Evolutionary conservation across 352 stramenopile species (phyloP).

Genomic region (Globisporangium ultimum): DNA sequence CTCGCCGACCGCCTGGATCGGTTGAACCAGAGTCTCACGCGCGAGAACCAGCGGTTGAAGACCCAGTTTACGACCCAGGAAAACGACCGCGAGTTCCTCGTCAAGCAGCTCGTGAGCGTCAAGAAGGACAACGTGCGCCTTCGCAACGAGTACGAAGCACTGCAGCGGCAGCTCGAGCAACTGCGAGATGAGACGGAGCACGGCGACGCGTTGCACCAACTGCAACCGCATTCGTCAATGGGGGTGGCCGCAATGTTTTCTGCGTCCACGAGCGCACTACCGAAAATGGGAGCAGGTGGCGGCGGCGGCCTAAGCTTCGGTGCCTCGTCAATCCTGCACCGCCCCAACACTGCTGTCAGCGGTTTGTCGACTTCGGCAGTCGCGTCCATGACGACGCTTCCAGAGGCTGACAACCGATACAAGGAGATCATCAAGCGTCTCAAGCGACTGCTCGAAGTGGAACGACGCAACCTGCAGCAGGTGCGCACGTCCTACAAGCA

Average conservation of each 20-base stretch:
- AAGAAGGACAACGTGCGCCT: constrained; percentile 91
- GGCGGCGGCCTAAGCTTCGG: not conserved
- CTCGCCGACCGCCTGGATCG: constrained; percentile 87
- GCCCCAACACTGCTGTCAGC: constrained; percentile 20
- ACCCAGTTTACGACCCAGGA: constrained; percentile 91
- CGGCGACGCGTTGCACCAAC: not conserved
- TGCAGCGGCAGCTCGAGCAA: constrained; percentile 55
- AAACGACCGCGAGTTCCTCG: constrained; percentile 92
- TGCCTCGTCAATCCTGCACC: constrained; percentile 12
- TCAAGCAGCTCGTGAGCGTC: constrained; percentile 88
- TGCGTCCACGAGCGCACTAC: constrained; percentile 39
- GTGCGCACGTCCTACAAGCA: constrained; percentile 67
- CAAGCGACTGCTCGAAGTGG: constrained; percentile 86
- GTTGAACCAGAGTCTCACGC: constrained; percentile 86
- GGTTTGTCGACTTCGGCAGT: constrained; percentile 3
- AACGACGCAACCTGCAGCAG: constrained; percentile 76
- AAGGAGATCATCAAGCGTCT: constrained; percentile 92
- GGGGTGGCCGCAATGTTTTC: constrained; percentile 8
- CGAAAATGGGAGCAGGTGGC: constrained; percentile 17
- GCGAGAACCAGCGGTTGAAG: constrained; percentile 88
- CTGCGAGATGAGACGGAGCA: constrained; percentile 33
- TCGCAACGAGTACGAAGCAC: constrained; percentile 47
- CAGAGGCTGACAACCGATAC: constrained; percentile 76
- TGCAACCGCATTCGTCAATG: constrained; percentile 9
- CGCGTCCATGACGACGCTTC: constrained; percentile 1